Percentiles rank a stretch among this genome's conserved stretches.
phyloP scores from a whole-genome alignment of 768 basidiomycete genomes.

The Stropharia rugosoannulata region DNA sequence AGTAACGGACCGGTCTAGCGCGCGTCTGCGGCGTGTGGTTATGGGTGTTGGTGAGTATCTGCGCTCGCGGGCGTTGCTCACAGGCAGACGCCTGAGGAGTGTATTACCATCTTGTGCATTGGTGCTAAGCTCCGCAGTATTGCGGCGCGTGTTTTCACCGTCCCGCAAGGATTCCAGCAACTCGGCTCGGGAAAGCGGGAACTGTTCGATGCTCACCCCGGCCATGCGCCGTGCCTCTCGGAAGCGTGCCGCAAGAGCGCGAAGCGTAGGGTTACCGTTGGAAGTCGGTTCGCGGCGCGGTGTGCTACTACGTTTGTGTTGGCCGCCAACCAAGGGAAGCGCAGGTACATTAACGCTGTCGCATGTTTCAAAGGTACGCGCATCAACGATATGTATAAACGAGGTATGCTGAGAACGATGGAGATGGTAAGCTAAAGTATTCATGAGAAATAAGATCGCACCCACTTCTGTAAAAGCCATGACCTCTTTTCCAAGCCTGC shows the following conservation, averaged over 20 bases:
- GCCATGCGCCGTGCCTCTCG: background rate
- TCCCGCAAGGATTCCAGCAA: background rate
- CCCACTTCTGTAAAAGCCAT: conserved; percentile 90
- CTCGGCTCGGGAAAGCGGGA: background rate
- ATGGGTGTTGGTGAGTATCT: background rate
- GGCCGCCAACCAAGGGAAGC: conserved; percentile 1
- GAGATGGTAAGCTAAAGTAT: background rate
- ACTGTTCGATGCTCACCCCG: background rate
- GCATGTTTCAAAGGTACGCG: conserved; percentile 79
- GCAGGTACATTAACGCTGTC: conserved; percentile 63
- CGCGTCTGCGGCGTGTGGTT: background rate
- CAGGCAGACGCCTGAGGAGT: conserved; percentile 6
- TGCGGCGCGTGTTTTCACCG: background rate
- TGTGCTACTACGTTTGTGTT: conserved; percentile 8
- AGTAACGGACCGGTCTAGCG: background rate
- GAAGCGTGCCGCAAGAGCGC: background rate
- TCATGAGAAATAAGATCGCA: background rate
- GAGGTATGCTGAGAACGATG: conserved; percentile 65
- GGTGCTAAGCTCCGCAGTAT: background rate
- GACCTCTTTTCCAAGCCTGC: conserved; percentile 61
- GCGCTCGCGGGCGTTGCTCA: conserved; percentile 3
- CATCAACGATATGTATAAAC: conserved; percentile 81
- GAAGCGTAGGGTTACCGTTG: background rate
- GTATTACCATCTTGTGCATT: background rate
- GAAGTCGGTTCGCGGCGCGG: background rate